Percentiles rank a stretch among this genome's conserved stretches.
phyloP scores from a whole-genome alignment of 441 rosid genomes.

The Populus trichocarpa region DNA sequence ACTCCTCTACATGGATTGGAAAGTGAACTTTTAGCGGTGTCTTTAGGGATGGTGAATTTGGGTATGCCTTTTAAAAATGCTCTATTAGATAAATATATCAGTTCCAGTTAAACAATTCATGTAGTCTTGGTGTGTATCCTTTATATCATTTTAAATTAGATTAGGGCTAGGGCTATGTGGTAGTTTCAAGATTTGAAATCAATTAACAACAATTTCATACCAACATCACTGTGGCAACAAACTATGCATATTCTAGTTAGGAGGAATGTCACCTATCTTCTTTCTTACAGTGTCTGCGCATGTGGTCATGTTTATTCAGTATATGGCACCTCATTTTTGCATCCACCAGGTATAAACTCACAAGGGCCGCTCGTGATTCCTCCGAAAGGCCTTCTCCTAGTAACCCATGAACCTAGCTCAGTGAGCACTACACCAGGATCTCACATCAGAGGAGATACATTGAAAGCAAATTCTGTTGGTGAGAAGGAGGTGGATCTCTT shows the following conservation, averaged over 20 bases:
- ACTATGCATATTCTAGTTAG: not conserved
- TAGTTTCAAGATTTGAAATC: not conserved
- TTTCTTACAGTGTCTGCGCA: not conserved
- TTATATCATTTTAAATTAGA: not conserved
- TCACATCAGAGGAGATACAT: slow-evolving; percentile 84
- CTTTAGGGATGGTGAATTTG: not conserved
- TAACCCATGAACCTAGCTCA: slow-evolving; percentile 76
- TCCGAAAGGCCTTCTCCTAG: slow-evolving; percentile 67
- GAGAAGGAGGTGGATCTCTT: slow-evolving; percentile 92
- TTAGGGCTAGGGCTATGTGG: not conserved
- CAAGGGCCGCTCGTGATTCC: slow-evolving; percentile 65
- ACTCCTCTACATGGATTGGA: not conserved
- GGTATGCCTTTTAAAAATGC: not conserved
- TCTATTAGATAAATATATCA: too few relatives aligned
- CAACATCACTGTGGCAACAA: not conserved
- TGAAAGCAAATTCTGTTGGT: slow-evolving; percentile 75
- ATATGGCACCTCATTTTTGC: slow-evolving; percentile 8
- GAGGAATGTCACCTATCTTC: not conserved
- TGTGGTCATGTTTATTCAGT: not conserved
- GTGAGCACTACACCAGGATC: slow-evolving; percentile 84
- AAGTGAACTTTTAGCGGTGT: not conserved
- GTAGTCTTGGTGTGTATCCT: not conserved
- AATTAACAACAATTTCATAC: not conserved
- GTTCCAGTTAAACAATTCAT: not conserved
- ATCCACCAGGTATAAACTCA: slow-evolving; percentile 40